A percentile compares a stretch with the other conserved stretches of the same genome.
These are phyloP conservation scores for Lobosporangium transversale DNA, from an alignment of 192 early-diverging fungal genomes.

Conservation along the genomic window DNA sequence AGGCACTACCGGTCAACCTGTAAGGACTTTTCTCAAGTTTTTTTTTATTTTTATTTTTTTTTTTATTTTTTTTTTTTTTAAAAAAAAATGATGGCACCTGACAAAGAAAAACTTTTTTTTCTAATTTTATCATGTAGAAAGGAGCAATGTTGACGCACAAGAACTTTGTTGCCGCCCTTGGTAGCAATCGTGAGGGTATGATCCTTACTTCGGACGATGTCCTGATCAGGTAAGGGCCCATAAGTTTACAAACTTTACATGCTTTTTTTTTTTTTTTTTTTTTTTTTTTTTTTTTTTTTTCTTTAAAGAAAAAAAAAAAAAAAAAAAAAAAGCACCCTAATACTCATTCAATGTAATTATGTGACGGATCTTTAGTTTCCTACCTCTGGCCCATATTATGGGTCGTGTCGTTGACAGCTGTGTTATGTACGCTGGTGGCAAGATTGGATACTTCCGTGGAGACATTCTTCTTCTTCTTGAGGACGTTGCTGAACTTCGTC, in stretches of 20 bases:
- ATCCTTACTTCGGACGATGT: slow-evolving; percentile 22
- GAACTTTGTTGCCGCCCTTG: slow-evolving; percentile 73
- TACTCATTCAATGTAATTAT: too few relatives aligned
- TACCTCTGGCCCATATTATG: slow-evolving; percentile 94
- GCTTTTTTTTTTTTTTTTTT: too few relatives aligned
- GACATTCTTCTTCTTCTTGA: slow-evolving; percentile 79
- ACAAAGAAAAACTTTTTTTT: background rate
- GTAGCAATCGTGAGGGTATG: slow-evolving; percentile 44
- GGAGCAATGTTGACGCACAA: slow-evolving; percentile 85
- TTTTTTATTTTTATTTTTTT: too few relatives aligned
- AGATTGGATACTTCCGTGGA: slow-evolving; percentile 75
- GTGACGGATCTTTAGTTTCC: slow-evolving; percentile 55
- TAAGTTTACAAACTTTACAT: too few relatives aligned
- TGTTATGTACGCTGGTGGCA: slow-evolving; percentile 67
- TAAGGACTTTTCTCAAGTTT: slow-evolving; percentile 44
- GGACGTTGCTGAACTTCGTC: slow-evolving; percentile 80
- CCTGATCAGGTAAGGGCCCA: slow-evolving; percentile 46
- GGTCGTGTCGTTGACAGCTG: slow-evolving; percentile 73
- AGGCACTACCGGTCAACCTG: slow-evolving; percentile 87
- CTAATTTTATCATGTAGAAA: slow-evolving; percentile 31
- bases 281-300: too few relatives aligned
- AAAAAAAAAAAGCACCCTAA: too few relatives aligned
- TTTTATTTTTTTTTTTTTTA: background rate
- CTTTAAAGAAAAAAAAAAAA: too few relatives aligned
- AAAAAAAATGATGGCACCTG: background rate